Percentiles rank a stretch among this genome's conserved stretches.
Evolutionary conservation across 352 stramenopile species (phyloP).

Genomic region (Globisporangium barbulae): DNA sequence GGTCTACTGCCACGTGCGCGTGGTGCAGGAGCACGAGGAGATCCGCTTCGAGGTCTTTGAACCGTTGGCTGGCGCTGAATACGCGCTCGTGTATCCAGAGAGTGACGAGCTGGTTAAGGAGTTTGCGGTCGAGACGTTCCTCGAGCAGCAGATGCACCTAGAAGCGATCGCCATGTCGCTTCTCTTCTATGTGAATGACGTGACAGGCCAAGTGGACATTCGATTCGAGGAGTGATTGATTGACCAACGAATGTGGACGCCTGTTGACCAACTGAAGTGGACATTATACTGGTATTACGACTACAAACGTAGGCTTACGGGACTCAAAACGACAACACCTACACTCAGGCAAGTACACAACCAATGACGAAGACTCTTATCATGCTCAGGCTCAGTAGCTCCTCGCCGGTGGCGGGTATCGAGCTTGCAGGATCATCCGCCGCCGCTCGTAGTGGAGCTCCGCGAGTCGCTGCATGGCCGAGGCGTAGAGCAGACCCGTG

Average conservation of each 20-base stretch:
- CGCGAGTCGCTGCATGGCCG: constrained; percentile 6
- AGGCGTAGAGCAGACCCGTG: constrained; percentile 10
- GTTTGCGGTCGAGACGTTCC: constrained; percentile 45
- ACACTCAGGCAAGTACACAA: background rate
- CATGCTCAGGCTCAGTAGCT: constrained; percentile 1
- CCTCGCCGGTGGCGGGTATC: constrained; percentile 2
- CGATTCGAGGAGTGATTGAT: constrained; percentile 42
- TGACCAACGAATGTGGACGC: background rate
- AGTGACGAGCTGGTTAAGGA: constrained; percentile 50
- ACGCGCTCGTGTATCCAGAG: constrained; percentile 44
- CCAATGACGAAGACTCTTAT: background rate
- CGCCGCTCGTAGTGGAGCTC: constrained; percentile 8
- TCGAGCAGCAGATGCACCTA: constrained; percentile 62
- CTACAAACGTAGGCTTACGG: background rate
- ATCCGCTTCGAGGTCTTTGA: constrained; percentile 48
- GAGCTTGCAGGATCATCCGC: background rate
- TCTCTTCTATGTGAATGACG: constrained; percentile 31
- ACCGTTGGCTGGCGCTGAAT: constrained; percentile 16
- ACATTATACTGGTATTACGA: background rate
- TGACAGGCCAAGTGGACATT: constrained; percentile 26
- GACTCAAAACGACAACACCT: background rate
- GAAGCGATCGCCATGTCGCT: constrained; percentile 53
- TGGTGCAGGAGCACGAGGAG: constrained; percentile 17
- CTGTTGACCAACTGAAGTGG: background rate
- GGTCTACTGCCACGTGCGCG: constrained; percentile 43